These are phyloP conservation scores for Ceratocystiopsis minuta DNA, from an alignment of 2,329 filamentous ascomycete genomes.

Conservation along the genomic window DNA sequence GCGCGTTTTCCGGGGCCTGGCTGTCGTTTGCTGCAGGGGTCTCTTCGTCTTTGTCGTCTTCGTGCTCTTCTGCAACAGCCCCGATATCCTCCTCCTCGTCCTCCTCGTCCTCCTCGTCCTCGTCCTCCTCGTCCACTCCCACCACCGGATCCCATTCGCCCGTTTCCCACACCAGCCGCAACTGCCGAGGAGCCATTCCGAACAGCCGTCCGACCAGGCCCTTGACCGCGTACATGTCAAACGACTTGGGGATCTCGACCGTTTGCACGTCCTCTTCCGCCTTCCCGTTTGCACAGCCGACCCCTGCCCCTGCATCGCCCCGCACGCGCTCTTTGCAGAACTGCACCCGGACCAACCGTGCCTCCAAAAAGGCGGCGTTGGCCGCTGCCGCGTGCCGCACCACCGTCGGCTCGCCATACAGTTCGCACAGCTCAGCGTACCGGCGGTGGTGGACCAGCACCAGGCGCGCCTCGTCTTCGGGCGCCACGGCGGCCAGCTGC, in stretches of 20 bases:
- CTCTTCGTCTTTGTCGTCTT: too few relatives aligned
- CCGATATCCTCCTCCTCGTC: slow-evolving; percentile 23
- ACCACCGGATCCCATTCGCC: slow-evolving; percentile 74
- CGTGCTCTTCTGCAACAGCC: too few relatives aligned
- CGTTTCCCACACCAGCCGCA: slow-evolving; percentile 70
- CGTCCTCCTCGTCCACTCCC: slow-evolving; percentile 37
- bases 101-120: slow-evolving; percentile 34
- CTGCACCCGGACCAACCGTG: slow-evolving; percentile 51
- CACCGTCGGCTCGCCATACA: slow-evolving; percentile 56
- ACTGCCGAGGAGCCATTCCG: slow-evolving; percentile 38
- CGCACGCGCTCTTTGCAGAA: slow-evolving; percentile 18
- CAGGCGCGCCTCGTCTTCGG: slow-evolving; percentile 29
- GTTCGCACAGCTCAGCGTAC: slow-evolving; percentile 53
- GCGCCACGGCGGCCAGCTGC: slow-evolving; percentile 46
- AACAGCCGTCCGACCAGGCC: slow-evolving; percentile 61
- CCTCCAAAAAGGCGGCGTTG: slow-evolving; percentile 68
- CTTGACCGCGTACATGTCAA: slow-evolving; percentile 67
- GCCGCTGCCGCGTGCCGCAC: slow-evolving; percentile 32
- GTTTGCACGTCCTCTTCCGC: slow-evolving; percentile 13
- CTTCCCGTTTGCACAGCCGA: neutral
- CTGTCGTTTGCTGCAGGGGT: too few relatives aligned
- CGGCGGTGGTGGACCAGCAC: slow-evolving; percentile 50
- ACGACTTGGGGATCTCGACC: slow-evolving; percentile 50
- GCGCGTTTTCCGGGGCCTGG: too few relatives aligned
- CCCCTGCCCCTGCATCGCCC: too few relatives aligned